Evolutionary conservation across 164 flowering plant genomes (phyloP).

Genomic region (Echeveria elegans): DNA sequence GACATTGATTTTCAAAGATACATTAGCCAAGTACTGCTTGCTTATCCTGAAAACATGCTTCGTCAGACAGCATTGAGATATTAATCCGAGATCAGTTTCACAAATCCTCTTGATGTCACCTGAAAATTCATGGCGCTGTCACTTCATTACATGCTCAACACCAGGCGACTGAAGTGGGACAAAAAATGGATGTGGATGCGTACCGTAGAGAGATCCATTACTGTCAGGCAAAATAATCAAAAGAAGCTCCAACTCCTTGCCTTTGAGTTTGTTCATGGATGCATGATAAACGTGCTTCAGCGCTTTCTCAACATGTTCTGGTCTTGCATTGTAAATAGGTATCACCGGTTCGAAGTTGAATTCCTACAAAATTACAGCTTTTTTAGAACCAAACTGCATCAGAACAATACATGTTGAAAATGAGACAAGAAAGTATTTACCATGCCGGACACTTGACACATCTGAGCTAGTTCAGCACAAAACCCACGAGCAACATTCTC

Average conservation of each 20-base stretch:
- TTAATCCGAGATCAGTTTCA: slow-evolving; percentile 88
- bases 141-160: background rate
- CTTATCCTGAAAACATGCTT: slow-evolving; percentile 81
- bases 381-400: background rate
- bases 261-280: slow-evolving; percentile 49
- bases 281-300: slow-evolving; percentile 59
- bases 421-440: slow-evolving; percentile 19
- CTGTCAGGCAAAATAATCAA: slow-evolving; percentile 67
- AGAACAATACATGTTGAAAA: background rate
- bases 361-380: slow-evolving; percentile 33
- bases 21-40: slow-evolving; percentile 84
- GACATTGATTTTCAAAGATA: slow-evolving; percentile 69
- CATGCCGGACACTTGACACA: slow-evolving; percentile 89
- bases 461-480: slow-evolving; percentile 68
- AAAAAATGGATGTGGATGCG: slow-evolving; percentile 8
- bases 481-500: slow-evolving; percentile 71
- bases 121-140: slow-evolving; percentile 13
- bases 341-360: slow-evolving; percentile 67
- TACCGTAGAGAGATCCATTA: slow-evolving; percentile 78
- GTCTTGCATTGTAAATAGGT: slow-evolving; percentile 50
- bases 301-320: slow-evolving; percentile 75
- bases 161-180: background rate
- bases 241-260: slow-evolving; percentile 64
- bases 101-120: slow-evolving; percentile 91
- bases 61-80: slow-evolving; percentile 89